Evolutionary conservation across 805 yeast genomes (phyloP).

Genomic region (Ogataea nonfermentans): DNA sequence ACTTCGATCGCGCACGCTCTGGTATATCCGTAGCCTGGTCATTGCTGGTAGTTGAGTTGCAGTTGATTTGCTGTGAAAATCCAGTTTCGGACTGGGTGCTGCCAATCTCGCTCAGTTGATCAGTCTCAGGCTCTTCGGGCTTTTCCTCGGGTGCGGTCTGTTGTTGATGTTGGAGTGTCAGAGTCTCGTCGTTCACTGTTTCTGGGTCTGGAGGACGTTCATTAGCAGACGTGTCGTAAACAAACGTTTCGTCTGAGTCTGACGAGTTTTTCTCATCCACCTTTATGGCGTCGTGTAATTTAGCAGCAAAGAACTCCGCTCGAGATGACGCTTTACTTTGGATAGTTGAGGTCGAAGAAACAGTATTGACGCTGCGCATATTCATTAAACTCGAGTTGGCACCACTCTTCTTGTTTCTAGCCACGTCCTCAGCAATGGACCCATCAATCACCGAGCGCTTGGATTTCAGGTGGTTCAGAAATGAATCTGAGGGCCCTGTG

Average conservation of each 20-base stretch:
- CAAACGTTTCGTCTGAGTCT: slow-evolving; percentile 93
- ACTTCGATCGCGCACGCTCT: slow-evolving; percentile 3
- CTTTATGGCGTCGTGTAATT: slow-evolving; percentile 89
- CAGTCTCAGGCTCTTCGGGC: slow-evolving; percentile 11
- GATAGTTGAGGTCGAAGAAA: slow-evolving; percentile 27
- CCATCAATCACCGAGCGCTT: slow-evolving; percentile 24
- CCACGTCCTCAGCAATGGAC: slow-evolving; percentile 3
- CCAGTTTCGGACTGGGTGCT: slow-evolving; percentile 24
- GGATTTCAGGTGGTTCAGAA: slow-evolving; percentile 23
- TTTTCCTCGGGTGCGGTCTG: slow-evolving; percentile 3
- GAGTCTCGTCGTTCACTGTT: slow-evolving; percentile 18
- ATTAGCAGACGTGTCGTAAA: slow-evolving; percentile 61
- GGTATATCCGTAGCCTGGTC: slow-evolving; percentile 5
- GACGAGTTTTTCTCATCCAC: slow-evolving; percentile 68
- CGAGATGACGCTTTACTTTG: slow-evolving; percentile 60
- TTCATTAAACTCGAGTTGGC: slow-evolving; percentile 28
- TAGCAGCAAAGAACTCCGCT: slow-evolving; percentile 94
- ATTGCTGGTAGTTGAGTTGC: slow-evolving; percentile 16
- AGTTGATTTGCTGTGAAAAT: slow-evolving; percentile 13
- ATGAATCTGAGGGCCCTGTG: slow-evolving; percentile 15
- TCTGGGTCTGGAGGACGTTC: slow-evolving; percentile 24
- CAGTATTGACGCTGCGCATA: slow-evolving; percentile 26
- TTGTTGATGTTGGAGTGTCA: slow-evolving; percentile 12
- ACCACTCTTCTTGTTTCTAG: slow-evolving; percentile 16
- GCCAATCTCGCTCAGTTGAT: slow-evolving; percentile 15